Evolutionary conservation across 257 asterid genomes (phyloP).

Genomic region (Thymus mandschuricus): DNA sequence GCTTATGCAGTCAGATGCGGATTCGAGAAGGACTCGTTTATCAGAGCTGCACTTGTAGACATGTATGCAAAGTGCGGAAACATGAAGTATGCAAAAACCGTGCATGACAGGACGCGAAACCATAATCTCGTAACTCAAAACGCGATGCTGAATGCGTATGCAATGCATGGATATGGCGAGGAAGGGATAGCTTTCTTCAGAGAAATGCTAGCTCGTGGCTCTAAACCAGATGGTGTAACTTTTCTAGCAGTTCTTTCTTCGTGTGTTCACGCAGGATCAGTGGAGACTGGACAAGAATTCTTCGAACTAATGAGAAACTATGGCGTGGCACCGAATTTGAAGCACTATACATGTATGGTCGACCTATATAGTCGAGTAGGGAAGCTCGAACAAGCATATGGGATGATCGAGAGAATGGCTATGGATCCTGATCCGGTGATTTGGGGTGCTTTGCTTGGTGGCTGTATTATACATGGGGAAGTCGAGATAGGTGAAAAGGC

Average conservation of each 20-base stretch:
- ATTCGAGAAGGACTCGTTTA: conserved; percentile 54
- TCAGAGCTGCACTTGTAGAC: conserved; percentile 68
- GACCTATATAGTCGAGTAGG: conserved; percentile 86
- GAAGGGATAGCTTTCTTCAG: conserved; percentile 67
- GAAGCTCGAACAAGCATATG: conserved; percentile 49
- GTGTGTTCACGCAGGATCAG: conserved; percentile 77
- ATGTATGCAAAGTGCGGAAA: conserved; percentile 84
- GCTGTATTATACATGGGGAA: conserved; percentile 68
- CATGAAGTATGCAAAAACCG: conserved; percentile 51
- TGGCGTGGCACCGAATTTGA: conserved; percentile 55
- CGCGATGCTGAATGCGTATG: conserved; percentile 79
- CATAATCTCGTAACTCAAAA: conserved; percentile 63
- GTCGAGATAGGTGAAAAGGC: conserved; percentile 69
- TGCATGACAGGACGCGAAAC: conserved; percentile 38
- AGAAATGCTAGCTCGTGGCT: conserved; percentile 48
- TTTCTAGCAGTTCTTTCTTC: conserved; percentile 75
- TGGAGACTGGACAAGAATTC: conserved; percentile 57
- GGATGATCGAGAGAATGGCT: conserved; percentile 48
- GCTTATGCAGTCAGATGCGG: conserved; percentile 60
- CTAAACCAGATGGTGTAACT: conserved; percentile 65
- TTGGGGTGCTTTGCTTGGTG: conserved; percentile 87
- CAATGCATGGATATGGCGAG: conserved; percentile 74
- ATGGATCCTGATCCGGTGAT: conserved; percentile 62
- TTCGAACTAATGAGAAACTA: conserved; percentile 58
- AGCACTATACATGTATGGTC: conserved; percentile 80